phyloP scores from a whole-genome alignment of 2,329 filamentous ascomycete genomes.

The Fusarium musae region DNA sequence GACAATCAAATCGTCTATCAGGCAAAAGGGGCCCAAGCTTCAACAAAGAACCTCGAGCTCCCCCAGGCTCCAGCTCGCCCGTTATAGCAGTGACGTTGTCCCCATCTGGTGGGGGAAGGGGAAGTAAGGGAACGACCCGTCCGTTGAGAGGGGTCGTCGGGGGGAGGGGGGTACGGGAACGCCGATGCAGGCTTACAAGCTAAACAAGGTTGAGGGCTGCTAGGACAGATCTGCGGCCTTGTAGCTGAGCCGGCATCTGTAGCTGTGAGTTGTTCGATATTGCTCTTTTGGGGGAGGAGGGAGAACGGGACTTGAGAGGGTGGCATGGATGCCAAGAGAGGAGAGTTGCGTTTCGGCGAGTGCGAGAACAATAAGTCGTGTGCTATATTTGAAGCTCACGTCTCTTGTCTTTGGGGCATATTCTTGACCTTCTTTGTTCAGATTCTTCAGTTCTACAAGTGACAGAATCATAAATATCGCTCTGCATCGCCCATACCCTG shows the following conservation, averaged over 20 bases:
- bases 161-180: slow-evolving; percentile 23
- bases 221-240: slow-evolving; percentile 38
- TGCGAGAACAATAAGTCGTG: slow-evolving; percentile 11
- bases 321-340: not conserved
- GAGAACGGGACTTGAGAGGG: slow-evolving; percentile 1
- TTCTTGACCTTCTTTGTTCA: slow-evolving; percentile 6
- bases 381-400: slow-evolving; percentile 11
- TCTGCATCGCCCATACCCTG: not conserved
- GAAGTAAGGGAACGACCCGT: not conserved
- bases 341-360: slow-evolving; percentile 28
- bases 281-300: not conserved
- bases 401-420: not conserved
- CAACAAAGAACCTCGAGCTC: slow-evolving; percentile 9
- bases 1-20: not conserved
- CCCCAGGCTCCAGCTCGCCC: slow-evolving; percentile 6
- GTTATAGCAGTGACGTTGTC: slow-evolving; percentile 23
- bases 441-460: not conserved
- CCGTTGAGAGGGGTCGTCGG: not conserved
- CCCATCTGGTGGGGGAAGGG: not conserved
- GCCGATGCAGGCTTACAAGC: slow-evolving; percentile 38
- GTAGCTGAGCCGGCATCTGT: slow-evolving; percentile 36
- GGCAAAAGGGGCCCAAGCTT: slow-evolving; percentile 12
- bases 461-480: not conserved
- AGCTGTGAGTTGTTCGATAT: slow-evolving; percentile 11
- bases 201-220: slow-evolving; percentile 18